Base-by-base conservation (phyloP, 2,329 filamentous ascomycete genomes). In the Arthrobotrys sinensis region DNA sequence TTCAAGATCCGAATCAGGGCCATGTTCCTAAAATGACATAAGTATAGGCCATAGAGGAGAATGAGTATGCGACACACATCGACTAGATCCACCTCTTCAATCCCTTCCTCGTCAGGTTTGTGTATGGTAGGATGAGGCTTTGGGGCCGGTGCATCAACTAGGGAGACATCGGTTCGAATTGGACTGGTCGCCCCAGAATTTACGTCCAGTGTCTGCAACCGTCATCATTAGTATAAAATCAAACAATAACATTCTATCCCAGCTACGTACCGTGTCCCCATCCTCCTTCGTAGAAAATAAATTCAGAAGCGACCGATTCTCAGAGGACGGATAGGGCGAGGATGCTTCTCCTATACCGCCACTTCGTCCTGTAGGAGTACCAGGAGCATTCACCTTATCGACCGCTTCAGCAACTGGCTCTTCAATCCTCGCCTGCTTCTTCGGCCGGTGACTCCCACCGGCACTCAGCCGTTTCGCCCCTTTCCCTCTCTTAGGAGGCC, bases 1-100 rank as follows among this genome's bases (percentile, higher is more conserved):
- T 24, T 72, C 75, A 8, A 57, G 53, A 16, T 78, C 75, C 5
- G 75, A 78, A 24, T 78, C 43, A 5, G 75, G 67, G 10, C 75
- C 75, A 64, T 78, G 75, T 52, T 78, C 36, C 75, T 78, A 57
- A 38, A 32, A 11, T n/a, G 43, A 5, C 0, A 24, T 71, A 10
- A 63, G 43, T 21, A 63, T 36, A 66, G 11, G 6, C 45, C 28
- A 48, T 7, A 14, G 3, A 65, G 14, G 3, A 38, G 11, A 21
- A 19, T 12, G n/a, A 38, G 16, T 1, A 69, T 24, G 6, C 3
- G 3, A 64, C 62, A 46, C 50, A 78, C 75, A 63, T 78, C 67
- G 12, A 78, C 50, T n/a, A 78, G 40, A 50, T 78, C 53, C 45
- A 78, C 46, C 12, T 34, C 28, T 24, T 67, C 46, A 32, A 72